Evolutionary conservation across 441 rosid species (phyloP), one percentile per base, ranked within the genome.

Genomic region (Jatropha multifida): DNA sequence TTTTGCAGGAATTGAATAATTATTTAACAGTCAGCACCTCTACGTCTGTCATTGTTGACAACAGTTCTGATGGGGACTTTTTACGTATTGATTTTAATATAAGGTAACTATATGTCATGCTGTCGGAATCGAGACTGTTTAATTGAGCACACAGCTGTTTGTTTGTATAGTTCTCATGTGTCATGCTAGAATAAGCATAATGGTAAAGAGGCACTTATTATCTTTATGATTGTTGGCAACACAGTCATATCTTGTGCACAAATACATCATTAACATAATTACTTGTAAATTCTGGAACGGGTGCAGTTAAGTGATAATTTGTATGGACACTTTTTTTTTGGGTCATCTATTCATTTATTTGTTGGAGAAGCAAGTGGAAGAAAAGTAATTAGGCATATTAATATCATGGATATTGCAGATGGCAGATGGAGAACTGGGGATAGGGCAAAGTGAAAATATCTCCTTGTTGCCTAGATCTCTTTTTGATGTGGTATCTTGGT

Each of bases 1-100:
- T 82, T 60, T 76, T 84, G 69, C 90, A 92, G 98, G 99, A 96
- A 83, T 82, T 96, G 79, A 91, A 76, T 85, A 82, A 82, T 85
- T 96, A 92, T 92, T 86, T 96, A 84, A 69, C 90, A 14, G 85
- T 89, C 65, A 85, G 73, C 81, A 88, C 97, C 68, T 83, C 98
- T 59, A 94, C 98, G 4, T 81, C 97, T 74, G 88, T 96, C 38
- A 80, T 96, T 72, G 98, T 96, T 71, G 98, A 96, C 88, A 89
- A 83, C 81, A 96, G 99, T 84, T 59, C 88, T 77, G 98, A 94
- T 86, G 97, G 97, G 5, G 98, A 92, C 40, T 94, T 89, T 80
- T 85, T 96, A 74, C 97, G 98, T 55, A 88, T 96, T 76, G 92
- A 91, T 83, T 96, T 96, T 81, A 96, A 96, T 87, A 76, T 94